phyloP scores from a whole-genome alignment of 139 green algal species.

The Chlorokybus atmophyticus region DNA sequence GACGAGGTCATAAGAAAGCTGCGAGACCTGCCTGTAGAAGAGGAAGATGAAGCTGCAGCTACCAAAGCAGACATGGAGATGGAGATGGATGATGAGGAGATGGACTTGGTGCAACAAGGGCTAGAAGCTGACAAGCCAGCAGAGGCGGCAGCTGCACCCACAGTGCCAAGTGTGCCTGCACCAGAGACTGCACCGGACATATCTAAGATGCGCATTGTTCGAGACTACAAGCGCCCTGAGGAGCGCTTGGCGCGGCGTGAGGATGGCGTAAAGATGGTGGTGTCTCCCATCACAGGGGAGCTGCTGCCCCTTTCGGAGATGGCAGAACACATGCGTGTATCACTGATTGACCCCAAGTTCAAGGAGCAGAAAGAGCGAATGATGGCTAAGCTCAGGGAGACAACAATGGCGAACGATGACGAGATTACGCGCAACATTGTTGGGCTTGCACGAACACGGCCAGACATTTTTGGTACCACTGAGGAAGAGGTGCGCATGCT shows the following conservation, averaged over 20 bases:
- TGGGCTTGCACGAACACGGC: conserved; percentile 60
- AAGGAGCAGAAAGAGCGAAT: conserved; percentile 86
- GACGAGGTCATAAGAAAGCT: conserved; percentile 53
- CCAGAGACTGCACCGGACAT: conserved; percentile 6
- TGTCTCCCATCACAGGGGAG: conserved; percentile 92
- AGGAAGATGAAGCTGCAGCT: conserved; percentile 18
- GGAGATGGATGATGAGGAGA: conserved; percentile 81
- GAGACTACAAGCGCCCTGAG: conserved; percentile 71
- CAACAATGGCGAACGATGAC: conserved; percentile 72
- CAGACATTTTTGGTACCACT: conserved; percentile 88
- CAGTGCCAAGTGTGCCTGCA: neutral
- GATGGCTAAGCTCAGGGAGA: conserved; percentile 72
- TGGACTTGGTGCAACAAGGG: conserved; percentile 42
- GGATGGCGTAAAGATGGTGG: conserved; percentile 62
- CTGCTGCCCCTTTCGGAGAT: conserved; percentile 61
- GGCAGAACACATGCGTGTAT: conserved; percentile 79
- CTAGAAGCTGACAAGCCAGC: neutral
- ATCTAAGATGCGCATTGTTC: conserved; percentile 58
- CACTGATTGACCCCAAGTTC: conserved; percentile 81
- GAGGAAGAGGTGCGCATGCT: conserved; percentile 69
- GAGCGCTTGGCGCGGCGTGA: conserved; percentile 27
- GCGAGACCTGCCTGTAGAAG: conserved; percentile 7
- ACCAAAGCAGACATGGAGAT: conserved; percentile 12
- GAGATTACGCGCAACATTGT: conserved; percentile 88
- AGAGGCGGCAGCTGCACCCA: neutral